phyloP scores from a whole-genome alignment of 1,284 basidiomycete species.

The Xerocomus amazonicus region DNA sequence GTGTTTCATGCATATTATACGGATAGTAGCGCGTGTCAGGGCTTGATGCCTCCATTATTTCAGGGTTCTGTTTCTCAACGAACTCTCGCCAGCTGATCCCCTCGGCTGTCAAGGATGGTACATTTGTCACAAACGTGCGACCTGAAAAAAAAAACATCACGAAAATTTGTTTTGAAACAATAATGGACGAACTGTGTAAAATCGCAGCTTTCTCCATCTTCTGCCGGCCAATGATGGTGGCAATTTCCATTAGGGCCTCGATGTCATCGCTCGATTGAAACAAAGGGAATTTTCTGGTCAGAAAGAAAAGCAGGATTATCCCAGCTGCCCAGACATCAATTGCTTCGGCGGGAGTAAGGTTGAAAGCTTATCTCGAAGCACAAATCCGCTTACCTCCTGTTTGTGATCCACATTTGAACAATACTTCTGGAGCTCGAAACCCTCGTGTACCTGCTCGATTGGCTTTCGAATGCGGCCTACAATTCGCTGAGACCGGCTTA shows the following conservation, averaged over 20 bases:
- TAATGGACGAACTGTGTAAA: slow-evolving; percentile 73
- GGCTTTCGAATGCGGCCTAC: slow-evolving; percentile 83
- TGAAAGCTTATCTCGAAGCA: slow-evolving; percentile 2
- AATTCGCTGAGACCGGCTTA: slow-evolving; percentile 9
- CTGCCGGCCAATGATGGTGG: slow-evolving; percentile 79
- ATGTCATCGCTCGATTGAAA: slow-evolving; percentile 95
- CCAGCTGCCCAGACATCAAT: slow-evolving; percentile 97
- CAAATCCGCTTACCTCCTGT: slow-evolving; percentile 65
- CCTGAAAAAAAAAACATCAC: slow-evolving; percentile 47
- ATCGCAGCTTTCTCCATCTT: slow-evolving; percentile 86
- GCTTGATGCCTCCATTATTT: slow-evolving; percentile 55
- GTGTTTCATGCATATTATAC: slow-evolving; percentile 31
- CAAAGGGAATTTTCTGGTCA: slow-evolving; percentile 90
- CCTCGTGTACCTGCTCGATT: slow-evolving; percentile 97
- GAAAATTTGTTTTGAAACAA: slow-evolving; percentile 6
- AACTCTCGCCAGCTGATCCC: slow-evolving; percentile 71
- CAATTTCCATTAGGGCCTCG: slow-evolving; percentile 95
- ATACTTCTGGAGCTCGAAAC: slow-evolving; percentile 95
- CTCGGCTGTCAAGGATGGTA: slow-evolving; percentile 67
- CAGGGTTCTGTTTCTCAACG: slow-evolving; percentile 74
- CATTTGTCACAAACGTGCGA: slow-evolving; percentile 81
- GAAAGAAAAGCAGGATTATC: slow-evolving; percentile 88
- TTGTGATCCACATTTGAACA: slow-evolving; percentile 94
- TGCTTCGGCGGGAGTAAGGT: slow-evolving; percentile 46
- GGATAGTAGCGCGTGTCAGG: slow-evolving; percentile 55